Evolutionary conservation across 257 asterid species (phyloP).

Genomic region (Primulina eburnea): DNA sequence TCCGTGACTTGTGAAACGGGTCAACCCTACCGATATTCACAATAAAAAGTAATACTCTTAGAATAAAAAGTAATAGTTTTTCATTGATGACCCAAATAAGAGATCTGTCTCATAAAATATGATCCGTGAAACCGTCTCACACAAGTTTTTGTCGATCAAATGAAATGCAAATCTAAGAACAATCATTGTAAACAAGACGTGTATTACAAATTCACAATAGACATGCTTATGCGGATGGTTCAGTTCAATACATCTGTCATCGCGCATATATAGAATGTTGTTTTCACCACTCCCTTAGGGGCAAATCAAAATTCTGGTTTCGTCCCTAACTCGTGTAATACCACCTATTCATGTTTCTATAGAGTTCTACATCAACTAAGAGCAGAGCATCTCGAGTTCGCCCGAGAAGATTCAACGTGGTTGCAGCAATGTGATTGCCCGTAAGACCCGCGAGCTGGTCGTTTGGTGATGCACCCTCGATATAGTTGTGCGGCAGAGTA

Average conservation of each 20-base stretch:
- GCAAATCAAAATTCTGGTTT: neutral
- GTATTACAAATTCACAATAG: too few relatives aligned
- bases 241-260: neutral
- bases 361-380: constrained; percentile 22
- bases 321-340: neutral
- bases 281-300: neutral
- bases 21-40: too few relatives aligned
- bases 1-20: too few relatives aligned
- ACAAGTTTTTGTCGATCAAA: too few relatives aligned
- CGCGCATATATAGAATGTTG: too few relatives aligned
- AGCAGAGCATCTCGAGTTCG: constrained; percentile 82
- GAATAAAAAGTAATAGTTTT: too few relatives aligned
- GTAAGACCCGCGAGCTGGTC: constrained; percentile 72
- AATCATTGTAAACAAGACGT: too few relatives aligned
- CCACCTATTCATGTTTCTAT: neutral
- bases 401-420: constrained; percentile 79
- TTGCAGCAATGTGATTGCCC: constrained; percentile 88
- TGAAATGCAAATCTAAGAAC: too few relatives aligned
- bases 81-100: too few relatives aligned
- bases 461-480: constrained; percentile 58
- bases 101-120: too few relatives aligned
- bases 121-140: too few relatives aligned
- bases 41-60: too few relatives aligned
- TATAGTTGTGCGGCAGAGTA: constrained; percentile 76
- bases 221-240: neutral